Percentiles rank a stretch among this genome's conserved stretches.
phyloP scores from a whole-genome alignment of 805 yeast species.

The Candida vartiovaarae region DNA sequence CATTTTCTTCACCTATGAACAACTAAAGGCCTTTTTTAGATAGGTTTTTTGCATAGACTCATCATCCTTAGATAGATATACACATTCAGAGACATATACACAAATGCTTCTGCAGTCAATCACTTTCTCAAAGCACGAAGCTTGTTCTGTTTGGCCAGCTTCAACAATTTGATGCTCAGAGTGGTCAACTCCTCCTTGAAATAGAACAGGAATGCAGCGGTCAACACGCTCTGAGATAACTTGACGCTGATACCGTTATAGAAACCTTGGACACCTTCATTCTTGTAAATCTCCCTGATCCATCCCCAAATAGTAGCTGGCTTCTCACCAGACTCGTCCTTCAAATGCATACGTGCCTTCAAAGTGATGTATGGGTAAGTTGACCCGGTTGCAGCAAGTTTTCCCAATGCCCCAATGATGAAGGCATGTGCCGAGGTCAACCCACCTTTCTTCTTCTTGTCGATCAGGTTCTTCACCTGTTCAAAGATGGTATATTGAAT shows the following conservation, averaged over 20 bases:
- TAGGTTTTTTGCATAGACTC: neutral
- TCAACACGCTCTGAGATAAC: constrained; percentile 73
- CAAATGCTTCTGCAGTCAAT: neutral
- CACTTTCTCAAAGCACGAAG: neutral
- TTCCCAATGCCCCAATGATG: constrained; percentile 82
- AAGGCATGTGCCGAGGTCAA: constrained; percentile 73
- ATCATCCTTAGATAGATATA: neutral
- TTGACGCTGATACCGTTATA: constrained; percentile 80
- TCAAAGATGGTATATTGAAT: constrained; percentile 90
- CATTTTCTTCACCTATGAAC: constrained; percentile 76
- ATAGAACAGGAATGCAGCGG: constrained; percentile 85
- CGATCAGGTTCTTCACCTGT: constrained; percentile 64
- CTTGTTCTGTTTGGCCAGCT: constrained; percentile 26
- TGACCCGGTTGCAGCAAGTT: constrained; percentile 77
- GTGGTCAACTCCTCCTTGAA: constrained; percentile 80
- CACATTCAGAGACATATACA: neutral
- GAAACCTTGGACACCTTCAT: constrained; percentile 71
- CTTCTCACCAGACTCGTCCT: constrained; percentile 28
- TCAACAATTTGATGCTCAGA: constrained; percentile 49
- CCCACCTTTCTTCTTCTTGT: constrained; percentile 41
- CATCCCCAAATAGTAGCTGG: constrained; percentile 37
- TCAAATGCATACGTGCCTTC: constrained; percentile 82
- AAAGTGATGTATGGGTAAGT: constrained; percentile 91
- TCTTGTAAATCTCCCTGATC: constrained; percentile 49
- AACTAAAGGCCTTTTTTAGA: constrained; percentile 33